Evolutionary conservation across 2,329 filamentous ascomycete genomes (phyloP).

Genomic region (Neopestalotiopsis clavispora): DNA sequence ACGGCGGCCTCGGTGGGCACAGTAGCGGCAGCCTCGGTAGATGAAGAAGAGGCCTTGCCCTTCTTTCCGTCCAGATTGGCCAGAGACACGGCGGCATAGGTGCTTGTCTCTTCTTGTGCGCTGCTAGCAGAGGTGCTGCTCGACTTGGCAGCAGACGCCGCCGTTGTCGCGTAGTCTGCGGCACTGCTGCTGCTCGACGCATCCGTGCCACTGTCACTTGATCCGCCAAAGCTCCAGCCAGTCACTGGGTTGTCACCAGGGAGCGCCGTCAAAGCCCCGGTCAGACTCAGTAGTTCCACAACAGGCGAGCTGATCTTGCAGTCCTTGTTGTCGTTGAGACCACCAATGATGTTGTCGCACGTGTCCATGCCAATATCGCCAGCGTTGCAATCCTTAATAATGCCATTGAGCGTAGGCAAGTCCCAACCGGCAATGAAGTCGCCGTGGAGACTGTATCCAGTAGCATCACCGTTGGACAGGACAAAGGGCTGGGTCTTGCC

Average conservation of each 20-base stretch:
- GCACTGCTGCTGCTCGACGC: not conserved
- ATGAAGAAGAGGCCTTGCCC: not conserved
- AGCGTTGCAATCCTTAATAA: constrained; percentile 70
- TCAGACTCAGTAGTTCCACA: constrained; percentile 43
- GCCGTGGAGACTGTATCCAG: constrained; percentile 72
- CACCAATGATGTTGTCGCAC: constrained; percentile 62
- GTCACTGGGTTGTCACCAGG: constrained; percentile 62
- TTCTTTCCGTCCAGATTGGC: constrained; percentile 6
- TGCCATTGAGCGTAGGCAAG: constrained; percentile 64
- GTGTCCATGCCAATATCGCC: constrained; percentile 64
- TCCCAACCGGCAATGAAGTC: constrained; percentile 81
- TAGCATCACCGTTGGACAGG: constrained; percentile 70
- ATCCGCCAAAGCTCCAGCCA: constrained; percentile 43
- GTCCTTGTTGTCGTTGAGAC: constrained; percentile 51
- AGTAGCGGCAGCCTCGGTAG: not conserved
- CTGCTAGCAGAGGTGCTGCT: not conserved
- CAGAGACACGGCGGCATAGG: not conserved
- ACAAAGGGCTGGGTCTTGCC: constrained; percentile 68
- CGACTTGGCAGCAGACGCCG: not conserved
- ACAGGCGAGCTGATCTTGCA: constrained; percentile 59
- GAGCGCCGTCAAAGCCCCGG: constrained; percentile 46
- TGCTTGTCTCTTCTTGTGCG: not conserved
- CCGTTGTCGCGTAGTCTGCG: not conserved
- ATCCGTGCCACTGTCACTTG: not conserved
- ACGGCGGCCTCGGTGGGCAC: not conserved